These are phyloP conservation scores for Cyclotella baltica DNA, from an alignment of 108 stramenopile genomes.

Conservation along the genomic window DNA sequence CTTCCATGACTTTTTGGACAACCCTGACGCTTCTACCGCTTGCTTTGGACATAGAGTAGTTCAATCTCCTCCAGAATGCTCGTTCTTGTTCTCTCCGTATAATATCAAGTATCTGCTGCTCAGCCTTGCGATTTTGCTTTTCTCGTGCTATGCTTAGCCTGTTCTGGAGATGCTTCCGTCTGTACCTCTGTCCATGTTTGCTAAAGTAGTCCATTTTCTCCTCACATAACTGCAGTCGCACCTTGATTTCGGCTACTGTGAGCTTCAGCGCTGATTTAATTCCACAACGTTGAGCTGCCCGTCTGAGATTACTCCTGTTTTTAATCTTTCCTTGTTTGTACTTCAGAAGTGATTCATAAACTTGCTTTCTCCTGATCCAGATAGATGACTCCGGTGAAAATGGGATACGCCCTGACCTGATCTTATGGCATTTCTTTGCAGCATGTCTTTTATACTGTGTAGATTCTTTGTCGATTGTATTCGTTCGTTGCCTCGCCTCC, in stretches of 20 bases:
- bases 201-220: neutral
- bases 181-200: neutral
- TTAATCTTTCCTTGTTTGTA: neutral
- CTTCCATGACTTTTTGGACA: neutral
- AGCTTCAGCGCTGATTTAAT: neutral
- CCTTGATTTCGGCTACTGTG: neutral
- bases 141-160: neutral
- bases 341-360: too few species aligned
- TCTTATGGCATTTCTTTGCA: constrained; percentile 19
- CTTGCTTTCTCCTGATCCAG: too few species aligned
- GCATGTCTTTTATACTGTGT: neutral
- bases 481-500: neutral
- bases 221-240: neutral
- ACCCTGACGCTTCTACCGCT: neutral
- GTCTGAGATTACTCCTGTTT: neutral
- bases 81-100: neutral
- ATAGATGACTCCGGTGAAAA: too few species aligned
- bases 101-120: too few species aligned
- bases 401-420: constrained; percentile 6
- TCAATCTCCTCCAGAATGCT: too few species aligned
- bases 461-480: neutral
- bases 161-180: neutral
- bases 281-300: neutral
- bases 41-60: neutral
- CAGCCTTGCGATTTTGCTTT: neutral